These are phyloP conservation scores for Rhazya stricta DNA, from an alignment of 257 asterid species.

Conservation along the genomic window DNA sequence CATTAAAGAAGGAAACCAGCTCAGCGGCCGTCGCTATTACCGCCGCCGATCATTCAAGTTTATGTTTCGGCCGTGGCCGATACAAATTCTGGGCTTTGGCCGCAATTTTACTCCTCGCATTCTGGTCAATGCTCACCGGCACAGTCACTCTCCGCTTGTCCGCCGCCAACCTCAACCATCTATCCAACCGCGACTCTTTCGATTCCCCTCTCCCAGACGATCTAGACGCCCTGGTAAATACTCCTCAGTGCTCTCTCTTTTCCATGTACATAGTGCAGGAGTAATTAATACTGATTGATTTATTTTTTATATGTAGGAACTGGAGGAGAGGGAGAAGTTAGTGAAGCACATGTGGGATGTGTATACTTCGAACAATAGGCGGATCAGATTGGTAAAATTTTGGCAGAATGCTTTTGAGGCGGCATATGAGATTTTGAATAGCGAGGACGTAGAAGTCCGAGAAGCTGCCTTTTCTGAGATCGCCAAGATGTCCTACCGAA, in stretches of 20 bases:
- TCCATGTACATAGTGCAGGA: not conserved
- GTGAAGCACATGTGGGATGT: slow-evolving; percentile 97
- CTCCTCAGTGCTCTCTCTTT: not conserved
- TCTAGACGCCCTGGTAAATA: slow-evolving; percentile 64
- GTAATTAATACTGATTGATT: not conserved
- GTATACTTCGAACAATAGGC: slow-evolving; percentile 54
- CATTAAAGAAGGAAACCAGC: slow-evolving; percentile 15
- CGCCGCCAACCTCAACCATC: slow-evolving; percentile 49
- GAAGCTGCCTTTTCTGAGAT: slow-evolving; percentile 76
- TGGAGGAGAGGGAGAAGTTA: slow-evolving; percentile 93
- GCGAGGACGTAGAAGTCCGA: slow-evolving; percentile 54
- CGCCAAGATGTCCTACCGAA: slow-evolving; percentile 73
- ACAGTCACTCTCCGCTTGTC: slow-evolving; percentile 76
- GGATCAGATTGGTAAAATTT: slow-evolving; percentile 59
- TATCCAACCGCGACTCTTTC: slow-evolving; percentile 32
- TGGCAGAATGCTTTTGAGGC: slow-evolving; percentile 95
- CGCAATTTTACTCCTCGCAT: slow-evolving; percentile 63
- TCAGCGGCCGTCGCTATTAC: slow-evolving; percentile 18
- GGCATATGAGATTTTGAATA: slow-evolving; percentile 77
- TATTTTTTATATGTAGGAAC: slow-evolving; percentile 40
- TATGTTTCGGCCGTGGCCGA: slow-evolving; percentile 43
- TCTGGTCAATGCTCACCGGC: slow-evolving; percentile 89
- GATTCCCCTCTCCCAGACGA: slow-evolving; percentile 36
- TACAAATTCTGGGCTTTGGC: slow-evolving; percentile 76
- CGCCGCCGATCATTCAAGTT: slow-evolving; percentile 14